phyloP scores from a whole-genome alignment of 495 filamentous ascomycete genomes.

The Jackrogersella multiformis region DNA sequence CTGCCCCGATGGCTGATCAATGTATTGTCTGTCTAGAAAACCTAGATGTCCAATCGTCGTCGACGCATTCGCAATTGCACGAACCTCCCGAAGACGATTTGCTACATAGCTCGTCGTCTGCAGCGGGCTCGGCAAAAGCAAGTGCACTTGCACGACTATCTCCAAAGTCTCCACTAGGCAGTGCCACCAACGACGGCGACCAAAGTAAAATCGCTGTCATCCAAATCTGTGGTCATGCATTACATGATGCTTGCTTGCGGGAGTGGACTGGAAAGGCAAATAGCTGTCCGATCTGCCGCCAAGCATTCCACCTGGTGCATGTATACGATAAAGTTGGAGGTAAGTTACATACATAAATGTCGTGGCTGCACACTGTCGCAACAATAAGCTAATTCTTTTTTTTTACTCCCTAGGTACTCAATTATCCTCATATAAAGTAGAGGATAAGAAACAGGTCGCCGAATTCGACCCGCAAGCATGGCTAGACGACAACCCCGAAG shows the following conservation, averaged over 20 bases:
- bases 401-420: slow-evolving; percentile 65
- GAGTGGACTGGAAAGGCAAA: slow-evolving; percentile 97
- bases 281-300: slow-evolving; percentile 95
- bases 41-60: slow-evolving; percentile 65
- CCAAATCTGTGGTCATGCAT: slow-evolving; percentile 80
- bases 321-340: slow-evolving; percentile 80
- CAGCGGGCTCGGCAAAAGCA: slow-evolving; percentile 24
- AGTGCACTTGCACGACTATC: slow-evolving; percentile 46
- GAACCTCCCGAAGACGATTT: slow-evolving; percentile 18
- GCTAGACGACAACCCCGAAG: slow-evolving; percentile 75
- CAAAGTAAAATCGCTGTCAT: slow-evolving; percentile 61
- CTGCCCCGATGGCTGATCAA: slow-evolving; percentile 79
- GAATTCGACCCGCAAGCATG: slow-evolving; percentile 86
- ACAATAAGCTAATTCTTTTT: slow-evolving; percentile 32
- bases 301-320: slow-evolving; percentile 87
- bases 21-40: slow-evolving; percentile 97
- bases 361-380: slow-evolving; percentile 7
- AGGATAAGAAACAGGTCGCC: slow-evolving; percentile 88
- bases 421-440: slow-evolving; percentile 82
- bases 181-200: slow-evolving; percentile 38
- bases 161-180: slow-evolving; percentile 52
- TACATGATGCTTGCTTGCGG: slow-evolving; percentile 90
- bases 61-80: slow-evolving; percentile 38
- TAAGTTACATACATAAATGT: slow-evolving; percentile 55
- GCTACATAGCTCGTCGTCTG: slow-evolving; percentile 16